Evolutionary conservation across 2,329 filamentous ascomycete genomes (phyloP).

Genomic region (Diaporthe batatas): DNA sequence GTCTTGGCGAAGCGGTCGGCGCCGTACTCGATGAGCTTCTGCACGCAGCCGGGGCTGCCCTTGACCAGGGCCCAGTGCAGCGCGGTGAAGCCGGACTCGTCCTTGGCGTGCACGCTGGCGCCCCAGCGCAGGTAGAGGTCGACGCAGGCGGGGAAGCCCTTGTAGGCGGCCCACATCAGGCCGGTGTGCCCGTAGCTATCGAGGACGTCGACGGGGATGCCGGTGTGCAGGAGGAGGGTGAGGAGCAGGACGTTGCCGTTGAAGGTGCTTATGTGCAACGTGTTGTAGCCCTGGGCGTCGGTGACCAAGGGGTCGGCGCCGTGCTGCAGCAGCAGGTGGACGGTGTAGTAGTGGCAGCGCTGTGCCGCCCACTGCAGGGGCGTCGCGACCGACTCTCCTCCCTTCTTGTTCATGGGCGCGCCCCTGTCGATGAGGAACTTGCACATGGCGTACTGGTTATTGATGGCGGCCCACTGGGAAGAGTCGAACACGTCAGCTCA

Average conservation of each 20-base stretch:
- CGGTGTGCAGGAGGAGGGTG: constrained; percentile 90
- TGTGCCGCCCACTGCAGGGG: constrained; percentile 98
- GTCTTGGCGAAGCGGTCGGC: constrained; percentile 94
- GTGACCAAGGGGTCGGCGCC: constrained; percentile 93
- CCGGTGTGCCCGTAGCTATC: constrained; percentile 93
- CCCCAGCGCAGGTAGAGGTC: constrained; percentile 96
- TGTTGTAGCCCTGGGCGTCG: constrained; percentile 97
- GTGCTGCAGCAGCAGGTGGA: constrained; percentile 90
- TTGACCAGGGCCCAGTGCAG: constrained; percentile 98
- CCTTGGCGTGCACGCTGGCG: constrained; percentile 88
- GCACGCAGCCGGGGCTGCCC: constrained; percentile 87
- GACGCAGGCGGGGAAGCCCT: constrained; percentile 92
- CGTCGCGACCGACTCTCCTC: constrained; percentile 94
- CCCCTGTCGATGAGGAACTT: constrained; percentile 89
- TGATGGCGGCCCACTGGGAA: constrained; percentile 94
- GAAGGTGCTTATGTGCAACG: constrained; percentile 95
- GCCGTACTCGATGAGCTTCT: constrained; percentile 96
- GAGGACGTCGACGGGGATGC: constrained; percentile 91
- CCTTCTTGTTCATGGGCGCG: constrained; percentile 94
- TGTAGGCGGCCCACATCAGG: constrained; percentile 99
- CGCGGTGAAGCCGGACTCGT: constrained; percentile 94
- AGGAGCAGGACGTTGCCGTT: constrained; percentile 95
- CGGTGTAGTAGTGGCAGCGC: constrained; percentile 95
- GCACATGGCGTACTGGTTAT: constrained; percentile 98
- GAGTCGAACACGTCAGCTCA: constrained; percentile 8